Evolutionary conservation across 2,329 filamentous ascomycete species (phyloP).

Genomic region (Colletotrichum higginsianum): DNA sequence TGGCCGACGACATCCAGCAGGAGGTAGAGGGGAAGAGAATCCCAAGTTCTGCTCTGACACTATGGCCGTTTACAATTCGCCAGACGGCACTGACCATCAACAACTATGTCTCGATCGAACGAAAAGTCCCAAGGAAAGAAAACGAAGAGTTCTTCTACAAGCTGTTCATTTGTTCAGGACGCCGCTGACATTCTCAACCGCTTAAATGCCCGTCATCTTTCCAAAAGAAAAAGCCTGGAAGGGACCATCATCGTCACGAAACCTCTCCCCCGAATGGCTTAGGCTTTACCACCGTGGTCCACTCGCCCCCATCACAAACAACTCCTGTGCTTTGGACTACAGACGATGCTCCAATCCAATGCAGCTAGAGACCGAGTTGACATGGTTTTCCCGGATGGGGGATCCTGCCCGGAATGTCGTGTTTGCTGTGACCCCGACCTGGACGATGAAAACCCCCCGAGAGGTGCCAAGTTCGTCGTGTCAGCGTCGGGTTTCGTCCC

Average conservation of each 20-base stretch:
- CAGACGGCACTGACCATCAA: not conserved
- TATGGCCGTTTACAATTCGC: not conserved
- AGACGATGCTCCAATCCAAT: not conserved
- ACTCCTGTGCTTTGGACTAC: not conserved
- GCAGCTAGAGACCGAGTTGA: not conserved
- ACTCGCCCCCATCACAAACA: not conserved
- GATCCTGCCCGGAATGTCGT: not conserved
- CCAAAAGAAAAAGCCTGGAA: not conserved
- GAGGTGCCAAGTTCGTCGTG: not conserved
- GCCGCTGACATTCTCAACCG: not conserved
- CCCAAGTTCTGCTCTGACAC: not conserved
- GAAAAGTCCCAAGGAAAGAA: not conserved
- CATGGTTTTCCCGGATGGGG: not conserved
- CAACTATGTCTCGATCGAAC: not conserved
- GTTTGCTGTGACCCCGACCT: not conserved
- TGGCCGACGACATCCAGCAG: not conserved
- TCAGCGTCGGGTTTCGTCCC: conserved; percentile 10
- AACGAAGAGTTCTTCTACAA: too few relatives aligned
- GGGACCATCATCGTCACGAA: not conserved
- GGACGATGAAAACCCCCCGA: not conserved
- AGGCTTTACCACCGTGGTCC: too few relatives aligned
- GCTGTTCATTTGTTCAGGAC: not conserved
- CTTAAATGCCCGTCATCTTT: not conserved
- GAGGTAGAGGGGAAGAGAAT: too few relatives aligned
- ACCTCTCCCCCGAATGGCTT: too few relatives aligned